Conservation (phyloP, 129 eudicot species). For the Apium graveolens region DNA sequence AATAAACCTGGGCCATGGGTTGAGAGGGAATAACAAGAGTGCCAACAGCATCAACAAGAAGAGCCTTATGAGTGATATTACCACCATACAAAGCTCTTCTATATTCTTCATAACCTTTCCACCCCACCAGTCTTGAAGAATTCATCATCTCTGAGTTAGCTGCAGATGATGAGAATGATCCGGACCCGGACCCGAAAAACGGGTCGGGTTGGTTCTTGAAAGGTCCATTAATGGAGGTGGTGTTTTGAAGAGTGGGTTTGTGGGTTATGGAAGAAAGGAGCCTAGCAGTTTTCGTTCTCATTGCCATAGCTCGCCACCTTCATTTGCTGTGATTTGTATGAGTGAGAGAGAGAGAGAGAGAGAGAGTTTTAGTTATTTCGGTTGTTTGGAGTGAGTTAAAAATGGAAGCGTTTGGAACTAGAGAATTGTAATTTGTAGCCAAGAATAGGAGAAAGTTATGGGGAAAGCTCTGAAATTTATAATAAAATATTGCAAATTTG, state of each 20-base stretch:
- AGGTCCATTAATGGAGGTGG: neutral
- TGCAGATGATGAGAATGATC: constrained; percentile 20
- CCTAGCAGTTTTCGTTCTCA: constrained; percentile 16
- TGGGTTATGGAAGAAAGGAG: constrained; percentile 10
- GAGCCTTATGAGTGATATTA: constrained; percentile 72
- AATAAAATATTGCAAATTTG: neutral
- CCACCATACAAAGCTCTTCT: constrained; percentile 83
- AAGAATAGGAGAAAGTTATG: neutral
- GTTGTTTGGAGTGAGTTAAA: constrained; percentile 11
- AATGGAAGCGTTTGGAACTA: constrained; percentile 15
- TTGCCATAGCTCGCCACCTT: constrained; percentile 4
- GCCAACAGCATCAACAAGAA: constrained; percentile 96
- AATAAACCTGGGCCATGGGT: constrained; percentile 83
- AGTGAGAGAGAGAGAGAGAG: neutral
- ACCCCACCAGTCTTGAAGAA: constrained; percentile 37
- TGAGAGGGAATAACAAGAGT: constrained; percentile 95
- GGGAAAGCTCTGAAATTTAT: neutral
- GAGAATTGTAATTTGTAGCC: constrained; percentile 6
- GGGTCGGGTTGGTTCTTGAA: constrained; percentile 14
- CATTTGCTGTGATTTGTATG: neutral
- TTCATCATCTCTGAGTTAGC: constrained; percentile 24
- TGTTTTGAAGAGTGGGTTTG: constrained; percentile 1
- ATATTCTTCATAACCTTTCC: constrained; percentile 67
- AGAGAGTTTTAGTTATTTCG: neutral
- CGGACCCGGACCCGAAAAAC: constrained; percentile 15